Evolutionary conservation across 2,329 filamentous ascomycete genomes (phyloP), one percentile per base, ranked within the genome.

Genomic region (Talaromyces sp.): DNA sequence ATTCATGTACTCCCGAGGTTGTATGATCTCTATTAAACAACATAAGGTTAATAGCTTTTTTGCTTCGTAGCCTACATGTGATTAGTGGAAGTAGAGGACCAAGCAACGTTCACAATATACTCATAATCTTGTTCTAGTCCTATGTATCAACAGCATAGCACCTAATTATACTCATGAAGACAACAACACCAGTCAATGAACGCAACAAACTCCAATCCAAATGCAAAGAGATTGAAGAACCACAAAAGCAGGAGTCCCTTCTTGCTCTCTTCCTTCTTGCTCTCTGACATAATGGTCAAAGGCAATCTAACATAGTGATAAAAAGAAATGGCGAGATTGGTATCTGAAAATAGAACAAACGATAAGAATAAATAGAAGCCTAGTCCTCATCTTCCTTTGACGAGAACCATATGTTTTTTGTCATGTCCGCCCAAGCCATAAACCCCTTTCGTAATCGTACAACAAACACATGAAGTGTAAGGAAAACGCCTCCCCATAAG

Each of bases 161-260:
- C n/a, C 33, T 54, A 35, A 56, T 37, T 37, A 56, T 63, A 66
- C 62, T 65, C 70, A 66, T 67, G 50, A 52, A 70, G 16, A 54
- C 33, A 39, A 65, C 62, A 66, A 45, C 63, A 59, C 57, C 57
- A 24, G 22, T 60, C 41, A 60, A 33, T 33, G 19, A 39, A 56
- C 31, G 39, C 57, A 45, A 60, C 19, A 56, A 69, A 72, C 69
- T 71, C 71, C 70, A 63, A 60, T 56, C 69, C 72, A 70, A 58
- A 76, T 75, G 73, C 72, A 72, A 22, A 37, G 33, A 56, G n/a
- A 56, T 37, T 22, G 31, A 56, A 56, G 19, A n/a, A 52, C 14
- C 7, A 47, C 7, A 16, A 60, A 33, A 24, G 7, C 13, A 35
- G 31, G 9, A 60, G 31, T 5, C 14, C 24, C 31, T 35, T 39